phyloP scores from a whole-genome alignment of 805 yeast species.

The Metschnikowia drakensbergensis region DNA sequence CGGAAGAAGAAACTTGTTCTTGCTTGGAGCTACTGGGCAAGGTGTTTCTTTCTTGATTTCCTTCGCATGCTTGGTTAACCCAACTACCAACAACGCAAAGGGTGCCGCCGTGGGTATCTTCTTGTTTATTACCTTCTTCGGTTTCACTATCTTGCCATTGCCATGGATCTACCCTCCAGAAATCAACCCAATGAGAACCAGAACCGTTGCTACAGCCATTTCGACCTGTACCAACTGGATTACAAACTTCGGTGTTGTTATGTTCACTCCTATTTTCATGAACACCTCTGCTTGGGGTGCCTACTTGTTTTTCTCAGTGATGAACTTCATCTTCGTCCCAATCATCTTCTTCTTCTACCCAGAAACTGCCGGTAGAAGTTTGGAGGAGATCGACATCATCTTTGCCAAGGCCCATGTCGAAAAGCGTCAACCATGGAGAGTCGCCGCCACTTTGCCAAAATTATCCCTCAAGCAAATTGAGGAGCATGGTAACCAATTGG shows the following conservation, averaged over 20 bases:
- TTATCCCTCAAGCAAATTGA: slow-evolving; percentile 56
- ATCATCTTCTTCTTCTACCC: slow-evolving; percentile 52
- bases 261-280: slow-evolving; percentile 44
- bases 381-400: slow-evolving; percentile 52
- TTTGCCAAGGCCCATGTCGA: slow-evolving; percentile 61
- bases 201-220: slow-evolving; percentile 42
- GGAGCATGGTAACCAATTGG: slow-evolving; percentile 55
- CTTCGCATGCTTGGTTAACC: slow-evolving; percentile 37
- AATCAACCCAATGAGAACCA: slow-evolving; percentile 44
- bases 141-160: slow-evolving; percentile 41
- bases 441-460: slow-evolving; percentile 61
- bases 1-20: slow-evolving; percentile 45
- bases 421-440: slow-evolving; percentile 55
- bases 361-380: slow-evolving; percentile 43
- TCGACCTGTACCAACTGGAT: slow-evolving; percentile 47
- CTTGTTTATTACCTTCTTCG: slow-evolving; percentile 43
- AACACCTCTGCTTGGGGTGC: slow-evolving; percentile 37
- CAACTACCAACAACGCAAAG: slow-evolving; percentile 33
- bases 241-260: slow-evolving; percentile 42
- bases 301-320: slow-evolving; percentile 39
- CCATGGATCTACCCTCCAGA: slow-evolving; percentile 49
- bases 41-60: slow-evolving; percentile 38
- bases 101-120: slow-evolving; percentile 46
- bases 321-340: slow-evolving; percentile 46
- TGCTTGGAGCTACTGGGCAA: slow-evolving; percentile 43